These are phyloP conservation scores for Neurospora cerealis DNA, from an alignment of 495 filamentous ascomycete species.

Conservation along the genomic window DNA sequence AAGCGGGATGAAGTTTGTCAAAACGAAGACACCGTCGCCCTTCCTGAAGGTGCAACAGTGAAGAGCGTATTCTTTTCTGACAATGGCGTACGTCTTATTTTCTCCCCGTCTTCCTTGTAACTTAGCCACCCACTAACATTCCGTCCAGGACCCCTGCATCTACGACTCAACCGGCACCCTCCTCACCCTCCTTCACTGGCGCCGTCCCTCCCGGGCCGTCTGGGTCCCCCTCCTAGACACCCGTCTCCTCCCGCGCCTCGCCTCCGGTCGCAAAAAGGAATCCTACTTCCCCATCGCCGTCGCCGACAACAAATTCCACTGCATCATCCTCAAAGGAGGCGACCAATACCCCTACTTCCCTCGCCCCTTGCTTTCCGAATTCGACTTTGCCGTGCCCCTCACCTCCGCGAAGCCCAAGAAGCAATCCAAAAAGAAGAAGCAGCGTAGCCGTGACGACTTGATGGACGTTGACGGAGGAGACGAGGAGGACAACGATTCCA, in stretches of 20 bases:
- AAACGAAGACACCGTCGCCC: conserved; percentile 80
- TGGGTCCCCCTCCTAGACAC: conserved; percentile 94
- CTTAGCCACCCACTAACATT: not conserved
- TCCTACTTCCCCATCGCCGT: conserved; percentile 94
- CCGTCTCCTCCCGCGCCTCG: conserved; percentile 66
- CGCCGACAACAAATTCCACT: conserved; percentile 86
- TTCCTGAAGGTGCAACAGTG: conserved; percentile 59
- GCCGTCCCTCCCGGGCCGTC: conserved; percentile 66
- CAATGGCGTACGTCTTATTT: conserved; percentile 36
- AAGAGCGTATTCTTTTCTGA: conserved; percentile 88
- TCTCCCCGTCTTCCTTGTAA: not conserved
- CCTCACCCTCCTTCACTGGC: conserved; percentile 84
- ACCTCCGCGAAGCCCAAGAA: conserved; percentile 36
- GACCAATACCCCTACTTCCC: conserved; percentile 95
- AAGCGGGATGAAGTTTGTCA: conserved; percentile 89
- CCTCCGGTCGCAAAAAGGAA: conserved; percentile 75
- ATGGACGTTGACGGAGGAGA: conserved; percentile 27
- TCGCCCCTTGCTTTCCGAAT: conserved; percentile 81
- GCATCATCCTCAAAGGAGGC: conserved; percentile 94
- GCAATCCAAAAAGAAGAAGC: conserved; percentile 26
- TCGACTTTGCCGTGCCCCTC: conserved; percentile 81
- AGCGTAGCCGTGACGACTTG: conserved; percentile 16
- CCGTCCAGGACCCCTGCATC: conserved; percentile 63
- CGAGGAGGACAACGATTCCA: conserved; percentile 12
- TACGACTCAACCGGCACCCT: conserved; percentile 87